Percentiles rank a stretch among this genome's conserved stretches.
These are phyloP conservation scores for Alternaria ethzedia DNA, from an alignment of 2,329 filamentous ascomycete species.

Conservation along the genomic window DNA sequence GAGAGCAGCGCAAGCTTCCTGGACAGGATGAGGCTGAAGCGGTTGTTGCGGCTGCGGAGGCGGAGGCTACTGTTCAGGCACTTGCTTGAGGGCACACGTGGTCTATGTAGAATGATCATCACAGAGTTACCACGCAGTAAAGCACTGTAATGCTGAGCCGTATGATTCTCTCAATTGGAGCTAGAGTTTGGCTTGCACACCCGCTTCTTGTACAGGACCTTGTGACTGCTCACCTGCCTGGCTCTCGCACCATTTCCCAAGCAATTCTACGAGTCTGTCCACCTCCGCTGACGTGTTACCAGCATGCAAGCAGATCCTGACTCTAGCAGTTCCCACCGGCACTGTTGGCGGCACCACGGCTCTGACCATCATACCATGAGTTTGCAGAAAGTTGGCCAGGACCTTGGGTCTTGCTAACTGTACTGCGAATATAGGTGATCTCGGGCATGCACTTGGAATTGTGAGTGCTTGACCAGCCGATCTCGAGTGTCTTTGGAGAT, in stretches of 20 bases:
- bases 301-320: conserved; percentile 53
- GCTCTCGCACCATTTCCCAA: conserved; percentile 41
- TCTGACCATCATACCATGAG: conserved; percentile 42
- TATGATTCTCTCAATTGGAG: no score
- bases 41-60: conserved; percentile 16
- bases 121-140: no score
- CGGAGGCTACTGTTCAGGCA: conserved; percentile 7
- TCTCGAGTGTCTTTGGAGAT: conserved; percentile 14
- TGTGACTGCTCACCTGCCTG: background rate
- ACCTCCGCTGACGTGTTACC: conserved; percentile 49
- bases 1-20: conserved; percentile 33
- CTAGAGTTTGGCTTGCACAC: conserved; percentile 6
- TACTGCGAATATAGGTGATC: conserved; percentile 44
- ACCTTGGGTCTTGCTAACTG: conserved; percentile 34
- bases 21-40: conserved; percentile 16
- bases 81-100: background rate
- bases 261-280: conserved; percentile 34
- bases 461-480: conserved; percentile 19
- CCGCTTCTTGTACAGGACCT: background rate
- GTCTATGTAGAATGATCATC: background rate
- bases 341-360: conserved; percentile 52
- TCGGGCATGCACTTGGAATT: conserved; percentile 34
- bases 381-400: conserved; percentile 37
- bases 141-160: no score
- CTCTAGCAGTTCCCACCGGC: conserved; percentile 47